Conservation (phyloP, 2,329 filamentous ascomycete species). For the Beauveria rudraprayagi region DNA sequence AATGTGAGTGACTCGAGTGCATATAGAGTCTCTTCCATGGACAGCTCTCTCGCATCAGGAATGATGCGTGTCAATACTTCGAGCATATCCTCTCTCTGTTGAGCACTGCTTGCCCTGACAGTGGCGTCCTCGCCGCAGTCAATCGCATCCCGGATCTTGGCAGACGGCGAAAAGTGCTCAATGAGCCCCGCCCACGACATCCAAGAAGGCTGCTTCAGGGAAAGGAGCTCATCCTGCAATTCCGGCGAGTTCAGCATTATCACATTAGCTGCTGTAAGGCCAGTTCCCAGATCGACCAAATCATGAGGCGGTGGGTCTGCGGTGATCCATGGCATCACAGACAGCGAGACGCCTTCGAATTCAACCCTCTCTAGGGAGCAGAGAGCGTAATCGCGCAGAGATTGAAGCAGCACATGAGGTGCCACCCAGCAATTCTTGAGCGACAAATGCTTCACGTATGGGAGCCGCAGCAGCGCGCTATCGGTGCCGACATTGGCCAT, state of each 20-base stretch:
- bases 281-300: not conserved
- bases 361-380: slow-evolving; percentile 43
- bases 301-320: not conserved
- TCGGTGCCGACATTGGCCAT: slow-evolving; percentile 21
- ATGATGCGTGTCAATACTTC: slow-evolving; percentile 14
- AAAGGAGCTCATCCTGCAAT: not conserved
- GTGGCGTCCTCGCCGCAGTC: too few species aligned
- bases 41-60: slow-evolving; percentile 17
- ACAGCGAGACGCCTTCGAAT: slow-evolving; percentile 58
- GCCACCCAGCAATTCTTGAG: slow-evolving; percentile 63
- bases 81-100: not conserved
- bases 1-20: slow-evolving; percentile 37
- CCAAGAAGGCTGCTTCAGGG: slow-evolving; percentile 18
- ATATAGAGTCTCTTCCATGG: slow-evolving; percentile 21
- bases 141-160: slow-evolving; percentile 22
- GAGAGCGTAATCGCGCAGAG: slow-evolving; percentile 40
- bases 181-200: slow-evolving; percentile 35
- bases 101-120: not conserved
- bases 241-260: not conserved
- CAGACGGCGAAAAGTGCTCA: slow-evolving; percentile 32
- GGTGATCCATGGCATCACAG: slow-evolving; percentile 30
- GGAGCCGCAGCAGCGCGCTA: slow-evolving; percentile 40
- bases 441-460: slow-evolving; percentile 49
- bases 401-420: slow-evolving; percentile 46
- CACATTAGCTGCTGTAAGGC: not conserved